Percentiles rank a stretch among this genome's conserved stretches.
phyloP scores from a whole-genome alignment of 192 early-diverging fungal species.

The Bifiguratus adelaidae region DNA sequence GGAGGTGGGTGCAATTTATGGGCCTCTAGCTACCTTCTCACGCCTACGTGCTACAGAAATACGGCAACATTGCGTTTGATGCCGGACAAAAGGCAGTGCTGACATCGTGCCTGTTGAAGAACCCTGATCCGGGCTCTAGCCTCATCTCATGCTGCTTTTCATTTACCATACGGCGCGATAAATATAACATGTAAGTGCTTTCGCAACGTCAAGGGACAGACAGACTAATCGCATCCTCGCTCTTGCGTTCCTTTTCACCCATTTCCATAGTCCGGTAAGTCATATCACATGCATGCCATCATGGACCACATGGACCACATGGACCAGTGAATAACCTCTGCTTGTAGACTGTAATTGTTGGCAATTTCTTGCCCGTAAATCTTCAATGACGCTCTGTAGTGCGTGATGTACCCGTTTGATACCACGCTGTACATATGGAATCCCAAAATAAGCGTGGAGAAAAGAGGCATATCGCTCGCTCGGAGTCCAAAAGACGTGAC shows the following conservation, averaged over 20 bases:
- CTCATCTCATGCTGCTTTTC: slow-evolving; percentile 82
- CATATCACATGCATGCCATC: neutral
- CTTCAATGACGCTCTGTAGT: slow-evolving; percentile 20
- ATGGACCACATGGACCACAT: neutral
- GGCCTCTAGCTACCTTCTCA: no score
- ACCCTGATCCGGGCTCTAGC: slow-evolving; percentile 36
- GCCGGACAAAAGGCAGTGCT: slow-evolving; percentile 92
- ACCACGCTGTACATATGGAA: no score
- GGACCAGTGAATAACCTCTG: neutral
- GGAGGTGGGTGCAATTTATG: slow-evolving; percentile 45
- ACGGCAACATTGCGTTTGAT: slow-evolving; percentile 96
- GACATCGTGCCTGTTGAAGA: slow-evolving; percentile 79
- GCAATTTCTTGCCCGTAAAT: slow-evolving; percentile 58
- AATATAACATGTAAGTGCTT: slow-evolving; percentile 64
- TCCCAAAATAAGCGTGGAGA: no score
- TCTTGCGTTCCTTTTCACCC: neutral
- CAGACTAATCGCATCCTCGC: neutral
- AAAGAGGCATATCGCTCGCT: no score
- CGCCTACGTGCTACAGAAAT: slow-evolving; percentile 43
- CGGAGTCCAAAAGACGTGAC: no score
- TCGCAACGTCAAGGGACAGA: neutral
- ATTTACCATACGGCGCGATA: slow-evolving; percentile 91
- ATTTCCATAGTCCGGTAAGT: neutral
- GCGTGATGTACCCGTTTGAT: no score
- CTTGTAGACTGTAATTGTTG: slow-evolving; percentile 43